Base-by-base conservation (phyloP, 176 grass and related monocot species). In the Oryza punctata region DNA sequence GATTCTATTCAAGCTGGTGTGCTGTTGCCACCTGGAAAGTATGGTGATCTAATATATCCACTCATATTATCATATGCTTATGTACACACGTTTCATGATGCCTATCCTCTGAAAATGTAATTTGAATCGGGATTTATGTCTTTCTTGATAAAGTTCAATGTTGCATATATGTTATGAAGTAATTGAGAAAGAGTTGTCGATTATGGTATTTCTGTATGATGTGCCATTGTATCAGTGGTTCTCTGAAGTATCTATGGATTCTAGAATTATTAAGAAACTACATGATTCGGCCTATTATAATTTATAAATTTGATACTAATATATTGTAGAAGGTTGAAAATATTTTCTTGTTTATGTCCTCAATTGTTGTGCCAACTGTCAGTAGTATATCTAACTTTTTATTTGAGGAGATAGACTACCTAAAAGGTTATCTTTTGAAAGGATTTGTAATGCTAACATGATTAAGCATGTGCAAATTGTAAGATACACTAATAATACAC, bases 21-120 rank as follows among this genome's bases (percentile, higher is more conserved):
- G 68, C 67, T 88, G 64, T 84, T 93, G 77, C 76, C 87, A 76
- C 90, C 88, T 82, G 83, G 57, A 78, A 94, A 84, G 95, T 98
- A 94, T 90, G 82, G 83, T 73, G n/a, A 45, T 47, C 63, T 60
- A 70, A 4, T n/a, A 4, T n/a, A 61, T 73, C 38, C 52, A 49
- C 26, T 79, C 35, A 25, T 21, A 7, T 66, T 24, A 10, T 38
- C 52, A 45, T 10, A 33, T 69, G 30, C 46, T 77, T 82, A 11
- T 82, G 19, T 52, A 6, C 37, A 47, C 49, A 12, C 54, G 11
- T 83, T 71, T 7, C 38, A 78, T 16, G 24, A 12, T 63, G 54
- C 33, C 27, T 82, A 61, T 70, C 72, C 18, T 69, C 21, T 73
- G 45, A 49, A 71, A 82, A 73, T 77, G 50, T 19, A 63, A 7